These are phyloP conservation scores for Colletotrichum noveboracense DNA, from an alignment of 2,329 filamentous ascomycete species.

Conservation along the genomic window DNA sequence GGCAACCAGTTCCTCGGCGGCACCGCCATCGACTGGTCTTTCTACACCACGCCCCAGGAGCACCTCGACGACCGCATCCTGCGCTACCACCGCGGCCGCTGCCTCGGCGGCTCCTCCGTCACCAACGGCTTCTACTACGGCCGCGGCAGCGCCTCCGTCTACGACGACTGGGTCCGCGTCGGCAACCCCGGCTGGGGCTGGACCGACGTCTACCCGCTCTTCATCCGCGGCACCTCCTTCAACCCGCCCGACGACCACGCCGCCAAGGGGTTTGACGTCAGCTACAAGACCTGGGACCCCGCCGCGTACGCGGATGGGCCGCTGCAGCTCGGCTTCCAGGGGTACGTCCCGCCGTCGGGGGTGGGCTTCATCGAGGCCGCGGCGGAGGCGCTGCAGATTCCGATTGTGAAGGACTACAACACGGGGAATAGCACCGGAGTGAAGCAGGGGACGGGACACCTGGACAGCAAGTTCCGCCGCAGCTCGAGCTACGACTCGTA, in stretches of 20 bases:
- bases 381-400: slow-evolving; percentile 24
- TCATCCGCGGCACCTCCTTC: slow-evolving; percentile 28
- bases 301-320: slow-evolving; percentile 28
- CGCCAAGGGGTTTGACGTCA: slow-evolving; percentile 27
- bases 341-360: slow-evolving; percentile 32
- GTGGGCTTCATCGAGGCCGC: slow-evolving; percentile 30
- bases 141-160: slow-evolving; percentile 31
- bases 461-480: slow-evolving; percentile 25
- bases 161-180: slow-evolving; percentile 34
- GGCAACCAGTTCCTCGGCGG: slow-evolving; percentile 29
- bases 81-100: slow-evolving; percentile 31
- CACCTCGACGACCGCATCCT: slow-evolving; percentile 33
- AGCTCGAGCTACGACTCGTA: slow-evolving; percentile 31
- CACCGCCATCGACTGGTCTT: slow-evolving; percentile 29
- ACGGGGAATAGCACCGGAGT: slow-evolving; percentile 30
- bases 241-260: slow-evolving; percentile 25
- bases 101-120: slow-evolving; percentile 35
- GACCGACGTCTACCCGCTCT: slow-evolving; percentile 29
- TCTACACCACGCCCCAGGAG: slow-evolving; percentile 26
- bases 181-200: slow-evolving; percentile 37
- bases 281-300: slow-evolving; percentile 30
- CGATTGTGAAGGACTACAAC: slow-evolving; percentile 30
- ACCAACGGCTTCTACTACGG: slow-evolving; percentile 38
- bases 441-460: slow-evolving; percentile 30
- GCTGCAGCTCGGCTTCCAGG: slow-evolving; percentile 28